Base-by-base conservation (phyloP, 2,329 filamentous ascomycete species). In the Beauveria pseudobassiana region DNA sequence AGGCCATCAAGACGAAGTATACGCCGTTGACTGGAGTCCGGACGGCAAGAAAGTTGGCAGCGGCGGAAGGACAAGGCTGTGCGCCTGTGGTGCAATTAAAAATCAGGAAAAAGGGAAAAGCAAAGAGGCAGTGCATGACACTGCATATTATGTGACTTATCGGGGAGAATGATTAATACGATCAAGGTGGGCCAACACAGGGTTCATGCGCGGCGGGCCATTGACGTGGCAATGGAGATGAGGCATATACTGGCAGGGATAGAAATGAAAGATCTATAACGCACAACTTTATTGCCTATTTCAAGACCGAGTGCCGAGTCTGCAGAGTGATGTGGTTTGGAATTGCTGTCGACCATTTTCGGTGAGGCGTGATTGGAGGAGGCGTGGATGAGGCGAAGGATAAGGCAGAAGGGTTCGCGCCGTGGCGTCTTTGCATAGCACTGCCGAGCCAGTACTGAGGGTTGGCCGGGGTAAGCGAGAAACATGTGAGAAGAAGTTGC, bases 1-100 rank as follows among this genome's bases (percentile, higher is more conserved):
- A 0, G 92, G 93, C 0, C 93, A 98, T 73, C 85, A 90, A 72
- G 93, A 96, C 69, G 91, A 97, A 73, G 93, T 97, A 0, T 97
- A 93, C 74, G 91, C 93, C 0, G 87, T 97, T 14, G 93, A 98
- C 73, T 98, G 93, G 95, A 93, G 90, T 67, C 88, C 91, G 0
- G 93, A 97, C 72, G 95, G 95, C 9, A 84, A 91, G 67, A 87
- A 87, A 68, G 93, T 98, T 18, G 92, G 87, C 20, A 96, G 92
- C 73, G 95, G 93, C 60, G 95, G 10, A 93, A 93, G 72, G 95
- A 99, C 74, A 97, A 96, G 74, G 85, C 85, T 2, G 84, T 89
- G 22, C 78, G 85, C 66, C 74, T 87, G 48, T 89, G 86, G 86
- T 79, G 83, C 67, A 85, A 87, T 71, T 88, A 76, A 70, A 26